These are phyloP conservation scores for Globisporangium spiculum DNA, from an alignment of 352 stramenopile species.

Conservation along the genomic window DNA sequence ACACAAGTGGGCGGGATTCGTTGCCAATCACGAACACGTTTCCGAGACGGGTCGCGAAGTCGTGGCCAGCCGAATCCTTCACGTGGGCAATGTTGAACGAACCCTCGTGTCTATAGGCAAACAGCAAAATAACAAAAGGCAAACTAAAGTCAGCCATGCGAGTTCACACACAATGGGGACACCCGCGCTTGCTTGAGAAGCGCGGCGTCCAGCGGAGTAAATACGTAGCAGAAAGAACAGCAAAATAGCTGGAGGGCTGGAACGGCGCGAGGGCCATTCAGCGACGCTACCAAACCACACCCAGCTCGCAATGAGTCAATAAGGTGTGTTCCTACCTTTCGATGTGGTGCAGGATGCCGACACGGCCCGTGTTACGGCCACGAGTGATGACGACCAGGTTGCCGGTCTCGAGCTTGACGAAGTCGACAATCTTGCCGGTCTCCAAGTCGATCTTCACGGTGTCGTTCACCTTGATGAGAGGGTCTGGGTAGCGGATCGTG, in stretches of 20 bases:
- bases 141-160: constrained; percentile 1
- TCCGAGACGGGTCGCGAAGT: constrained; percentile 96
- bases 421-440: constrained; percentile 96
- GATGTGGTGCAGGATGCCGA: constrained; percentile 96
- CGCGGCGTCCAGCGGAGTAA: not conserved
- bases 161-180: not conserved
- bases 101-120: constrained; percentile 91
- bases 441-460: constrained; percentile 98
- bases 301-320: constrained; percentile 85
- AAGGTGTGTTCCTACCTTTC: constrained; percentile 93
- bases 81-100: constrained; percentile 99
- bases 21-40: constrained; percentile 99
- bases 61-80: constrained; percentile 96
- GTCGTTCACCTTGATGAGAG: constrained; percentile 98
- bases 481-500: constrained; percentile 99
- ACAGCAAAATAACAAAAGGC: constrained; percentile 26
- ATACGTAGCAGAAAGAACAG: not conserved
- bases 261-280: not conserved
- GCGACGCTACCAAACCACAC: constrained; percentile 59
- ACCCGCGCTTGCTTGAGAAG: not conserved
- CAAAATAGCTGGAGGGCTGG: constrained; percentile 9
- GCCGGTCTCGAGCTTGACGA: constrained; percentile 98
- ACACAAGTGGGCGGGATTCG: constrained; percentile 90
- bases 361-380: constrained; percentile 96
- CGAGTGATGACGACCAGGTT: constrained; percentile 97